Evolutionary conservation across 306 rosid species (phyloP).

Genomic region (Astragalus glycyphyllos): DNA sequence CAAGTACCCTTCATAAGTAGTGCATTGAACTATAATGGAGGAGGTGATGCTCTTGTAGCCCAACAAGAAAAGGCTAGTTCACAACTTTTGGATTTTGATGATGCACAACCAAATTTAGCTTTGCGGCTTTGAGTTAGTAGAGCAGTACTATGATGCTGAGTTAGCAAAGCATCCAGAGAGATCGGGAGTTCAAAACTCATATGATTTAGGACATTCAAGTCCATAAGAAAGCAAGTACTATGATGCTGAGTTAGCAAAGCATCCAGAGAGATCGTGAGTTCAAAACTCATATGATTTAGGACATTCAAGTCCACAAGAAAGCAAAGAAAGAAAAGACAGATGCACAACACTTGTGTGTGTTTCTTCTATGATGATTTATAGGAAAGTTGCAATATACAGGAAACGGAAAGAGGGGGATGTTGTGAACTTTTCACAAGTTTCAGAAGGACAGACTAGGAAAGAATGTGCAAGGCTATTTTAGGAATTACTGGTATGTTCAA

Average conservation of each 20-base stretch:
- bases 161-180: conserved; percentile 50
- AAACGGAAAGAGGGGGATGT: conserved; percentile 42
- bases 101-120: no score
- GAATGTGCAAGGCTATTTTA: conserved; percentile 75
- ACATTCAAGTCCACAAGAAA: conserved; percentile 44
- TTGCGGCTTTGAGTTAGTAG: no score
- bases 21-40: no score
- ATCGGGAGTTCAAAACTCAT: conserved; percentile 40
- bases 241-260: conserved; percentile 34
- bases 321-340: conserved; percentile 23
- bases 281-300: conserved; percentile 35
- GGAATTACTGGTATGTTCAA: conserved; percentile 82
- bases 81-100: no score
- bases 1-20: no score
- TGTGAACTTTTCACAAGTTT: conserved; percentile 57
- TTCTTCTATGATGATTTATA: conserved; percentile 47
- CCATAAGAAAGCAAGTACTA: conserved; percentile 23
- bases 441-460: conserved; percentile 56
- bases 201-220: conserved; percentile 42
- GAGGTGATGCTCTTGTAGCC: no score
- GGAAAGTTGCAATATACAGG: conserved; percentile 58
- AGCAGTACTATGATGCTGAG: not conserved
- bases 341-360: conserved; percentile 30
- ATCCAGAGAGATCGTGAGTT: conserved; percentile 49
- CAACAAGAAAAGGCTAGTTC: no score